A percentile compares a stretch with the other conserved stretches of the same genome.
These are phyloP conservation scores for Lantana camara DNA, from an alignment of 257 asterid species.

Conservation along the genomic window DNA sequence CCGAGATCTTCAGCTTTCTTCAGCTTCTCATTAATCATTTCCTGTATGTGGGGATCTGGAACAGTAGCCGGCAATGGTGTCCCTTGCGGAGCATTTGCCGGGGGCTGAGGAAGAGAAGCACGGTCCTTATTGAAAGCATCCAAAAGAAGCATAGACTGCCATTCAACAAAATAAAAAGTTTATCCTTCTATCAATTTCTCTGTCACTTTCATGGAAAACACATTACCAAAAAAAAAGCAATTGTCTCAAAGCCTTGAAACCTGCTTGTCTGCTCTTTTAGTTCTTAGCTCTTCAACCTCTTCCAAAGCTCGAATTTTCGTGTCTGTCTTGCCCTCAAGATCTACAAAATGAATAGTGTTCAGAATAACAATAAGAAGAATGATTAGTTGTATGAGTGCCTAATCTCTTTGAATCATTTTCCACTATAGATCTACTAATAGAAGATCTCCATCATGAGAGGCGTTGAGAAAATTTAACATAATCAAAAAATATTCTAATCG, in stretches of 20 bases:
- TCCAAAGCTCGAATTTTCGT: constrained; percentile 87
- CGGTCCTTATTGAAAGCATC: constrained; percentile 99
- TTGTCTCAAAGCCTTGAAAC: constrained; percentile 37
- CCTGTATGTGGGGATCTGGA: constrained; percentile 88
- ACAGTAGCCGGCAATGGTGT: constrained; percentile 71
- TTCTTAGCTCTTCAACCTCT: constrained; percentile 86
- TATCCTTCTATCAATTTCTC: constrained; percentile 11
- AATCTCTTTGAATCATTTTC: constrained; percentile 3
- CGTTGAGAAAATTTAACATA: neutral
- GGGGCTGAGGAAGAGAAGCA: constrained; percentile 92
- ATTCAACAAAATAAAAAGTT: constrained; percentile 28
- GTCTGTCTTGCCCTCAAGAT: constrained; percentile 96
- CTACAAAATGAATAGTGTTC: constrained; percentile 39
- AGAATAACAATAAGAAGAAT: constrained; percentile 20
- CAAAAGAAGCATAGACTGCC: constrained; percentile 89
- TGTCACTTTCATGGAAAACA: constrained; percentile 16
- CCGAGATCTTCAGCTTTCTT: constrained; percentile 99
- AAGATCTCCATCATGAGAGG: neutral
- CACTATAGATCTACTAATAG: neutral
- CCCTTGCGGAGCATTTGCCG: constrained; percentile 54
- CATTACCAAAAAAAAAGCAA: neutral
- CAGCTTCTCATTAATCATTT: constrained; percentile 92
- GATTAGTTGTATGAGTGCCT: neutral
- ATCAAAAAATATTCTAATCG: neutral
- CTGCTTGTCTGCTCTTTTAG: constrained; percentile 95